Conservation (phyloP, 2,329 filamentous ascomycete species). For the Amauroascus verrucosus region DNA sequence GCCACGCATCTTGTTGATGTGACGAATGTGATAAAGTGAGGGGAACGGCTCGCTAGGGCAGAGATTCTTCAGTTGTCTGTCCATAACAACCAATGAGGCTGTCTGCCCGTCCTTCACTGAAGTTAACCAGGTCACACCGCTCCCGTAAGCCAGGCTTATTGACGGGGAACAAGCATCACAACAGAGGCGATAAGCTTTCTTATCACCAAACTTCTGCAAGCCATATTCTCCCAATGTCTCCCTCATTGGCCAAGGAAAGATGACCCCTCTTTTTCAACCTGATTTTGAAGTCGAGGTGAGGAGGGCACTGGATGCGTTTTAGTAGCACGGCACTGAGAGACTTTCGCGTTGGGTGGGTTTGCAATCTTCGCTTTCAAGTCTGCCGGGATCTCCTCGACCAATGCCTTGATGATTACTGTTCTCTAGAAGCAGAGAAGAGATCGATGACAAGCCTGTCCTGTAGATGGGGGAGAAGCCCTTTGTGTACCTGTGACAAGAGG, state of each 20-base stretch:
- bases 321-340: neutral
- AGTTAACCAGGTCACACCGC: constrained; percentile 3
- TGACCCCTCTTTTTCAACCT: neutral
- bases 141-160: neutral
- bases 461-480: no score
- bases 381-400: neutral
- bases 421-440: neutral
- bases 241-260: neutral
- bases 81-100: neutral
- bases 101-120: neutral
- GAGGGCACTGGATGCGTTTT: neutral
- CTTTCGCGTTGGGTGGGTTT: neutral
- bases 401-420: neutral
- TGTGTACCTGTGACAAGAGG: no score
- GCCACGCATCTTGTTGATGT: neutral
- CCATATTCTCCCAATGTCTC: neutral
- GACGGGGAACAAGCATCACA: neutral
- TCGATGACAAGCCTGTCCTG: no score
- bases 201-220: constrained; percentile 2
- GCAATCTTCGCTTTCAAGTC: neutral
- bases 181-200: neutral
- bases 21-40: constrained; percentile 7
- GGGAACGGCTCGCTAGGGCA: constrained; percentile 4
- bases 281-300: neutral
- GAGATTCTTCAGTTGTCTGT: neutral